phyloP scores from a whole-genome alignment of 2,329 filamentous ascomycete genomes.

The Fusarium sp. region DNA sequence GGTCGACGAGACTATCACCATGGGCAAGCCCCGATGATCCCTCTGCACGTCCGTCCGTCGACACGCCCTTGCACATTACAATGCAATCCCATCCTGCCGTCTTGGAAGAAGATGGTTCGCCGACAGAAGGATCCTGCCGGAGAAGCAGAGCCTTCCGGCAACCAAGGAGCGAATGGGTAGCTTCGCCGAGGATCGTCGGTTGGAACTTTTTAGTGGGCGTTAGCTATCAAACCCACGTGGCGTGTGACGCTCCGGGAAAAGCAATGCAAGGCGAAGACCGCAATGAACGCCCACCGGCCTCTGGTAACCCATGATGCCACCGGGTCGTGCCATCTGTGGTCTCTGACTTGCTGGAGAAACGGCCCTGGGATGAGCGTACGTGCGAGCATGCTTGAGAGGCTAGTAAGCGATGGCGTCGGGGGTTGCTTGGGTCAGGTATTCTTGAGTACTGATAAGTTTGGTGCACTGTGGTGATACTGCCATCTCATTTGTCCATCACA shows the following conservation, averaged over 20 bases:
- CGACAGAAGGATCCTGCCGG: slow-evolving; percentile 1
- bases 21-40: background rate
- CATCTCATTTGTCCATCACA: slow-evolving; percentile 40
- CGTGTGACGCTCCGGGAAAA: slow-evolving; percentile 35
- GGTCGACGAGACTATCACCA: background rate
- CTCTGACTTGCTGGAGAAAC: slow-evolving; percentile 15
- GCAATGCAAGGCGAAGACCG: slow-evolving; percentile 20
- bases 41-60: background rate
- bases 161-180: slow-evolving; percentile 13
- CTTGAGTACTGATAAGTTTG: slow-evolving; percentile 36
- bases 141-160: background rate
- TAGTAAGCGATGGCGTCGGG: slow-evolving; percentile 40
- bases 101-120: background rate
- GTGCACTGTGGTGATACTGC: slow-evolving; percentile 40
- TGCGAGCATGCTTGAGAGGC: slow-evolving; percentile 17
- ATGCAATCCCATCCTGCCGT: background rate
- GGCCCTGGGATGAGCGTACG: slow-evolving; percentile 13
- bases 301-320: slow-evolving; percentile 12
- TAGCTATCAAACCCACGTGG: slow-evolving; percentile 42
- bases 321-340: slow-evolving; percentile 20
- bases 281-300: slow-evolving; percentile 14
- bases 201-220: slow-evolving; percentile 27
- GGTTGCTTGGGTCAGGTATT: slow-evolving; percentile 36
- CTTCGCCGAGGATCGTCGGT: slow-evolving; percentile 26
- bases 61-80: background rate